Evolutionary conservation across 257 asterid genomes (phyloP).

Genomic region (Scutellaria minor): DNA sequence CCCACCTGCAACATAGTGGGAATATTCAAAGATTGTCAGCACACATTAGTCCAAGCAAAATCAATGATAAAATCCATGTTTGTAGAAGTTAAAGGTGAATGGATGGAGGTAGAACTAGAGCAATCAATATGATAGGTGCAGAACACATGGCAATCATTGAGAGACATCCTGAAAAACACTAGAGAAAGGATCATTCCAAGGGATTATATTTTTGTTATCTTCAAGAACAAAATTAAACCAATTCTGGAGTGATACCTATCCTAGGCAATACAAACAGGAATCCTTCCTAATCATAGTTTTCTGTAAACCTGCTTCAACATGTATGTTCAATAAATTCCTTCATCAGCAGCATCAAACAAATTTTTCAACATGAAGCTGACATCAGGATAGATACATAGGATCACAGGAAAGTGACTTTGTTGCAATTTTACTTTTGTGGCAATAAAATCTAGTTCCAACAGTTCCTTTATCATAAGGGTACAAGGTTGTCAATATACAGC

Average conservation of each 20-base stretch:
- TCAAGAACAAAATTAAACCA: slow-evolving; percentile 2
- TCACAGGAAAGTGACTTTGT: neutral
- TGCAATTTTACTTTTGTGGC: neutral
- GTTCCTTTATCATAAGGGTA: neutral
- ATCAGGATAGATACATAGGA: neutral
- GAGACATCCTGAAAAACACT: neutral
- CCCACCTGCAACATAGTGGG: slow-evolving; percentile 65
- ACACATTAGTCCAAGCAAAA: slow-evolving; percentile 15
- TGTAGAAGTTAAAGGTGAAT: slow-evolving; percentile 6
- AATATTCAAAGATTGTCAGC: slow-evolving; percentile 30
- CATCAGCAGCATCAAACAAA: slow-evolving; percentile 1
- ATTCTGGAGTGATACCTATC: slow-evolving; percentile 14
- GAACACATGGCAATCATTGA: neutral
- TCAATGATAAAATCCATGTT: neutral
- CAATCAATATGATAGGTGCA: slow-evolving; percentile 8
- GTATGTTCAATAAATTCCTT: neutral
- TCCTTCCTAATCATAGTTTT: neutral
- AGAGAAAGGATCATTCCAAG: slow-evolving; percentile 7
- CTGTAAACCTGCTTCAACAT: slow-evolving; percentile 12
- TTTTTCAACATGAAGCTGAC: neutral
- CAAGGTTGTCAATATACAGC: neutral
- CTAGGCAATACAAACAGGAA: slow-evolving; percentile 4
- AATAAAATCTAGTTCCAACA: neutral
- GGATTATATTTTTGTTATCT: neutral
- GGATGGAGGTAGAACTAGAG: slow-evolving; percentile 11